Evolutionary conservation across 768 basidiomycete species (phyloP), one percentile per base, ranked within the genome.

Genomic region (Fibroporia radiculosa): DNA sequence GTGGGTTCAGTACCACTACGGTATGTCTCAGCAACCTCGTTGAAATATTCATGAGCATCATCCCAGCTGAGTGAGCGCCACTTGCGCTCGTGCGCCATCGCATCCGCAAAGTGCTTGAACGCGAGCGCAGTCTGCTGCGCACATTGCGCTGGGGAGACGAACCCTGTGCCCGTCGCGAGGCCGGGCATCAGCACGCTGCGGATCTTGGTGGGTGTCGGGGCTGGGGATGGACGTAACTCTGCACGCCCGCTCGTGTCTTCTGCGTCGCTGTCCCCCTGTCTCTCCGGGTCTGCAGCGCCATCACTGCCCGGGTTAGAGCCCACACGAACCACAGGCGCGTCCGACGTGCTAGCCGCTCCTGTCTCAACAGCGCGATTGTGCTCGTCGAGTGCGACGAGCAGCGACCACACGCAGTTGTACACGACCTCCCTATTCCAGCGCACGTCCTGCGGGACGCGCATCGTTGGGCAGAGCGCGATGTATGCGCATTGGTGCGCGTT

Each of bases 401-500:
- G 46, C n/a, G 42, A 47, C 56, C 56, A 58, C 44, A 54, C 44
- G 44, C 54, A 55, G 41, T 54, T 51, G 42, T 58, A 58, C 36
- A 58, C 54, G 22, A 58, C 32, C 36, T 58, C 54, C 26, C 45
- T 28, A 33, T 57, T 40, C 56, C 56, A 57, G 4, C 26, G 28
- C 18, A 55, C 48, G 23, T 14, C 16, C 14, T 36, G 27, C 5
- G 50, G 50, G 31, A 38, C 26, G 25, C 46, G 50, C 50, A 51
- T 51, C 8, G 50, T 51, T 3, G 46, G 50, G 33, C 50, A 51
- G 22, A 51, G 45, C 42, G 50, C 50, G 31, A 51, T 32, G 32
- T 28, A 47, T 10, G 16, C 26, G 37, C 42, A 44, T 4, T 20
- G 26, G 45, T 42, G 33, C 23, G 26, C 8, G 42, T 51, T 51